phyloP scores from a whole-genome alignment of 176 grass and related monocot genomes.

The Aegilops sharonensis region DNA sequence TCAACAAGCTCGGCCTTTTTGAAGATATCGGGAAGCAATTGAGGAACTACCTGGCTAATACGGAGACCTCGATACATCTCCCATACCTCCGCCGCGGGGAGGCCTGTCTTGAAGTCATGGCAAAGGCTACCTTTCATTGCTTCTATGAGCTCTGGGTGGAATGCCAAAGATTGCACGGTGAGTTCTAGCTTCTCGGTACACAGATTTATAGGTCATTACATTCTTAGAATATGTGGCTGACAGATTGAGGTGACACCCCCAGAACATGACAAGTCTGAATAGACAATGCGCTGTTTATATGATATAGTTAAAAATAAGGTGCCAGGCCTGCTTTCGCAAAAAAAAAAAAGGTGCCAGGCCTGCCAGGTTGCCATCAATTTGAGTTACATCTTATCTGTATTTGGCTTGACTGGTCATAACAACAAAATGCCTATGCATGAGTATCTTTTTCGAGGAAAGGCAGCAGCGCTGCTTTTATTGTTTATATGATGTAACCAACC shows the following conservation, averaged over 20 bases:
- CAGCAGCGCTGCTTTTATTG: no score
- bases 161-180: not conserved
- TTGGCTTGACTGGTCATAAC: not conserved
- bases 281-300: not conserved
- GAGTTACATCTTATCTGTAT: not conserved
- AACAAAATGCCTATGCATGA: not conserved
- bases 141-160: not conserved
- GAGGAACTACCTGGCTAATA: conserved; percentile 15
- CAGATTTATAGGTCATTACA: not conserved
- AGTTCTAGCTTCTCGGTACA: not conserved
- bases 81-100: conserved; percentile 30
- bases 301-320: not conserved
- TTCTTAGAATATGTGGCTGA: not conserved
- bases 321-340: not conserved
- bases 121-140: conserved; percentile 42
- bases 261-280: not conserved
- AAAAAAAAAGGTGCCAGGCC: not conserved
- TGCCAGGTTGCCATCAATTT: not conserved
- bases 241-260: not conserved
- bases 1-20: conserved; percentile 33
- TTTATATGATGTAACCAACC: not conserved
- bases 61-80: conserved; percentile 30
- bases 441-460: not conserved
- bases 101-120: conserved; percentile 31
- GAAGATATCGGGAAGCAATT: conserved; percentile 31